These are phyloP conservation scores for Biscogniauxia sp. DNA, from an alignment of 2,329 filamentous ascomycete species.

Conservation along the genomic window DNA sequence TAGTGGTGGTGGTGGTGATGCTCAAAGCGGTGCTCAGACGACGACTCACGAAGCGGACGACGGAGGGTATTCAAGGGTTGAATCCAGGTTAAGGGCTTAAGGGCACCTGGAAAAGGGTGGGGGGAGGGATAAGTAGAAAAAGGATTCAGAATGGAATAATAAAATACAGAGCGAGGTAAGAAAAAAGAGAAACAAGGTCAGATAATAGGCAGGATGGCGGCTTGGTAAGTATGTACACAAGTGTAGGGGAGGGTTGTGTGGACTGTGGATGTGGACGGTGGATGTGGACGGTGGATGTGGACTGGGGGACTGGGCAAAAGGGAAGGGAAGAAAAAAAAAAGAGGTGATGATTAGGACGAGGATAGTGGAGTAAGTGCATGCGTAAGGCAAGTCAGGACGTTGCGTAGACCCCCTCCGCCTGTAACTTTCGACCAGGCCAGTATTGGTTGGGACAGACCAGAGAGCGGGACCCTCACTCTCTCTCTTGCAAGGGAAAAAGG, in stretches of 20 bases:
- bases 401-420: constrained; percentile 23
- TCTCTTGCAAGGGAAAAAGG: constrained; percentile 4
- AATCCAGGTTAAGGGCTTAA: background rate
- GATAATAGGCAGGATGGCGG: background rate
- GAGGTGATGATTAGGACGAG: background rate
- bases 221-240: constrained; percentile 4
- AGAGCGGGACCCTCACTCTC: background rate
- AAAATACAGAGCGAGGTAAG: background rate
- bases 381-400: constrained; percentile 12
- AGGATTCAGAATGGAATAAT: background rate
- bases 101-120: background rate
- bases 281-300: background rate
- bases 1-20: background rate
- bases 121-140: background rate
- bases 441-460: constrained; percentile 3
- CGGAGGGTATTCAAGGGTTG: background rate
- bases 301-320: background rate
- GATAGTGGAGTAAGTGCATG: constrained; percentile 8
- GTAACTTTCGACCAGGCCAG: constrained; percentile 5
- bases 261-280: constrained; percentile 3
- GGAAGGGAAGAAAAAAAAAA: background rate
- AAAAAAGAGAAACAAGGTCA: background rate
- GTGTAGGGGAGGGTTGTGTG: constrained; percentile 3
- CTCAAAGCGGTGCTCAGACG: background rate
- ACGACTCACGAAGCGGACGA: background rate